Evolutionary conservation across 331 rosid genomes (phyloP), one percentile per base, ranked within the genome.

Genomic region (Dryas integrifolia): DNA sequence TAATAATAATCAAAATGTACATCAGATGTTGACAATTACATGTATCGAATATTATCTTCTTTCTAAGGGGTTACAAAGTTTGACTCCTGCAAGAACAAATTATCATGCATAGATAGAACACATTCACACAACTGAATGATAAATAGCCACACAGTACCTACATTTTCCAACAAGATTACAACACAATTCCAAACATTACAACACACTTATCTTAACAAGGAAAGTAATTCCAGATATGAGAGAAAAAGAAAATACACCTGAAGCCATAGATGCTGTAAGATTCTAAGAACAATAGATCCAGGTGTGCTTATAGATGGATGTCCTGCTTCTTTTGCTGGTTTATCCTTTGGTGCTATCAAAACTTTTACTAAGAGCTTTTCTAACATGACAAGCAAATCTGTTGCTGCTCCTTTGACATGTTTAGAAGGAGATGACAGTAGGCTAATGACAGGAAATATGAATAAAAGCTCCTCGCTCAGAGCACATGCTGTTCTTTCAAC

Each of bases 391-490:
- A 94, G 92, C 68, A 89, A 73, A 75, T 94, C 91, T 69, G 87
- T 77, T 58, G 97, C 90, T 72, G 80, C 77, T 76, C 89, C 86
- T 81, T 88, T 91, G 70, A 94, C 85, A 71, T 80, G 72, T 72
- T 88, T 89, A 47, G 98, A 94, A 76, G 98, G 85, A 79, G 97
- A 94, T 15, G 98, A 88, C 84, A 89, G 82, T 77, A 94, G 90
- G 84, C 92, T 81, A 71, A 91, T 79, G 74, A 80, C 70, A 50
- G 97, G 98, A 86, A 94, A 86, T 76, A 89, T 79, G 48, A 91
- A 88, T 83, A 91, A 79, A 76, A 87, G 79, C 79, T 94, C 98
- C 85, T 91, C 97, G 46, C 86, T 80, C 74, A 73, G 67, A 73
- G 58, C 67, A 82, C 81, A 73, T 70, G 77, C 63, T 56, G 57